Conservation (phyloP, 2,329 filamentous ascomycete genomes). For the Pseudopyricularia cyperi region DNA sequence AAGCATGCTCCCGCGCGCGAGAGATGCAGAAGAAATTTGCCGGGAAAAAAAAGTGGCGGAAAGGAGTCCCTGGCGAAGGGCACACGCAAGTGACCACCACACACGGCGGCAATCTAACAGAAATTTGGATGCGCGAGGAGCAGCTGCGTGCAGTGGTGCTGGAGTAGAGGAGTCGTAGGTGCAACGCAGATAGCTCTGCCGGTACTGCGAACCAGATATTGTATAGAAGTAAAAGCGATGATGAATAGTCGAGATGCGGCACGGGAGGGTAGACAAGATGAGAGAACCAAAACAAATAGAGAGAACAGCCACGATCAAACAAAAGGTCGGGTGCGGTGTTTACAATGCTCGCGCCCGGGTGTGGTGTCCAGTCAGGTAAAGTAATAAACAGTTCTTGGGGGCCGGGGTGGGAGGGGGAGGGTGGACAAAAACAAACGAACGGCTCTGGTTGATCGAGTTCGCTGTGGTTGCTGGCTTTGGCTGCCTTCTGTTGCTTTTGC, state of each 20-base stretch:
- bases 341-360: neutral
- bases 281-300: neutral
- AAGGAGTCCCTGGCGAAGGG: neutral
- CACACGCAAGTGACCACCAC: neutral
- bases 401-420: neutral
- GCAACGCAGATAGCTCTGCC: neutral
- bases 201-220: neutral
- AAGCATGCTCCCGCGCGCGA: neutral
- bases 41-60: neutral
- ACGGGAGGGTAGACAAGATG: neutral
- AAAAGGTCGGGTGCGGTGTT: neutral
- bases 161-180: neutral
- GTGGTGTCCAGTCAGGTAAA: neutral
- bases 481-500: neutral
- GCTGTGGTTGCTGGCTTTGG: neutral
- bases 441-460: neutral
- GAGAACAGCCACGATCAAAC: neutral
- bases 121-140: neutral
- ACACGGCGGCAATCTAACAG: neutral
- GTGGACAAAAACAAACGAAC: neutral
- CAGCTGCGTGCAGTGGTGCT: too few species aligned
- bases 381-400: neutral
- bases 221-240: neutral
- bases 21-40: neutral
- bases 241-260: neutral